phyloP scores from a whole-genome alignment of 1,284 basidiomycete species.

The Entoloma clypeatum region DNA sequence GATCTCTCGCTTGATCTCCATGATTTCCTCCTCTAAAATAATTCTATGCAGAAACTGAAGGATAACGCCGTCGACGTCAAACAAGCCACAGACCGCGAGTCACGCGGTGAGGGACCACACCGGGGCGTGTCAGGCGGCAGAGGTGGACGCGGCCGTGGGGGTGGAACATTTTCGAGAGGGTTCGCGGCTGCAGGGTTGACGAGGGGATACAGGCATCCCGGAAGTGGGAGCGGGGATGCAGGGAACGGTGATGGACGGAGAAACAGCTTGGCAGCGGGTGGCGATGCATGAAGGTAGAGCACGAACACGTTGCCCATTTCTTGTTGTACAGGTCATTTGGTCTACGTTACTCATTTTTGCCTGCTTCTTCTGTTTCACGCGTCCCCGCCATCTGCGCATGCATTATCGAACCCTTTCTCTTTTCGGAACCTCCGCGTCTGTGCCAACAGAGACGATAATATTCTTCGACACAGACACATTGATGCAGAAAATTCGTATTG shows the following conservation, averaged over 20 bases:
- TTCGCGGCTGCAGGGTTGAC: conserved; percentile 69
- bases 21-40: neutral
- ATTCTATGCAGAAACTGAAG: conserved; percentile 54
- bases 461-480: too few relatives aligned
- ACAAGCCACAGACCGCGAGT: conserved; percentile 65
- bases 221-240: conserved; percentile 9
- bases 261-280: conserved; percentile 6
- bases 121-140: conserved; percentile 35
- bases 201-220: conserved; percentile 14
- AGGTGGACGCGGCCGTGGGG: conserved; percentile 53
- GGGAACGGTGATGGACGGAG: conserved; percentile 13
- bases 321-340: too few relatives aligned
- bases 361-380: too few relatives aligned
- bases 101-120: conserved; percentile 35
- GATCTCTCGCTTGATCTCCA: conserved; percentile 21
- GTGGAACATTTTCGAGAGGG: conserved; percentile 57
- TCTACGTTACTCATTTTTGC: too few relatives aligned
- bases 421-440: too few relatives aligned
- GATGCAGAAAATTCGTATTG: too few relatives aligned
- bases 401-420: too few relatives aligned
- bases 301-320: too few relatives aligned
- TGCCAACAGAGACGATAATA: too few relatives aligned
- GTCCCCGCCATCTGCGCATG: too few relatives aligned
- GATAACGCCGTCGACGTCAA: conserved; percentile 62
- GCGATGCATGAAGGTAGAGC: conserved; percentile 2